phyloP scores from a whole-genome alignment of 352 stramenopile genomes.

The Phytophthora pistaciae region DNA sequence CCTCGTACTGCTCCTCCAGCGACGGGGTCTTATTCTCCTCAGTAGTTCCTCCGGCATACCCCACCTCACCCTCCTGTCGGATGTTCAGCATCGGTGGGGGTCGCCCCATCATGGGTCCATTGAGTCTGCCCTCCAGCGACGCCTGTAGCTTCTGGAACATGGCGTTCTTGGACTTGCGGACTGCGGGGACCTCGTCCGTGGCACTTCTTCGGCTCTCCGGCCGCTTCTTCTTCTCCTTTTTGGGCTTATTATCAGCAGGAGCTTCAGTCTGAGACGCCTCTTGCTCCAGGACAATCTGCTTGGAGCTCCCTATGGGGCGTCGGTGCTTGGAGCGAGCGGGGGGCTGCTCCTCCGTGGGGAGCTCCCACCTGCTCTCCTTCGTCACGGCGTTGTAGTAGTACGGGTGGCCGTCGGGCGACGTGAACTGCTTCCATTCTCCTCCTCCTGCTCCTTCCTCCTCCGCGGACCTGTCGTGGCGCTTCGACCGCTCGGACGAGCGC shows the following conservation, averaged over 20 bases:
- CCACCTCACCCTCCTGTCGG: slow-evolving; percentile 15
- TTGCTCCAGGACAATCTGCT: slow-evolving; percentile 14
- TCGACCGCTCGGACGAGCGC: slow-evolving; percentile 20
- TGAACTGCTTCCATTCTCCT: slow-evolving; percentile 62
- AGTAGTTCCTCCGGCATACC: background rate
- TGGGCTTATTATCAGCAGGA: background rate
- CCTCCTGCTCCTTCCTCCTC: slow-evolving; percentile 2
- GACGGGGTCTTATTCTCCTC: slow-evolving; percentile 17
- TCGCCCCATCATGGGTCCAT: slow-evolving; percentile 29
- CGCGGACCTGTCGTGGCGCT: slow-evolving; percentile 4
- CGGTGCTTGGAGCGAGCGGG: slow-evolving; percentile 8
- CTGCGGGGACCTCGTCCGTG: background rate
- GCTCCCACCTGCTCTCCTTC: slow-evolving; percentile 73
- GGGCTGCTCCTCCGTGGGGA: slow-evolving; percentile 32
- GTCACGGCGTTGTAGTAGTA: slow-evolving; percentile 79
- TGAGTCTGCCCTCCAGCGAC: slow-evolving; percentile 55
- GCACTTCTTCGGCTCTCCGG: slow-evolving; percentile 5
- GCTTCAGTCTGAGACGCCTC: background rate
- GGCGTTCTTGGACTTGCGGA: slow-evolving; percentile 34
- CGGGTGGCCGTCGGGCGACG: slow-evolving; percentile 58
- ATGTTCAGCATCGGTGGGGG: slow-evolving; percentile 45
- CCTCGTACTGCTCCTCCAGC: slow-evolving; percentile 59
- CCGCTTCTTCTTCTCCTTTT: slow-evolving; percentile 12
- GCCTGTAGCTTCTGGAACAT: slow-evolving; percentile 65
- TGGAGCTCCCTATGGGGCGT: slow-evolving; percentile 19